These are phyloP conservation scores for Verticillium nubilum DNA, from an alignment of 2,329 filamentous ascomycete species.

Conservation along the genomic window DNA sequence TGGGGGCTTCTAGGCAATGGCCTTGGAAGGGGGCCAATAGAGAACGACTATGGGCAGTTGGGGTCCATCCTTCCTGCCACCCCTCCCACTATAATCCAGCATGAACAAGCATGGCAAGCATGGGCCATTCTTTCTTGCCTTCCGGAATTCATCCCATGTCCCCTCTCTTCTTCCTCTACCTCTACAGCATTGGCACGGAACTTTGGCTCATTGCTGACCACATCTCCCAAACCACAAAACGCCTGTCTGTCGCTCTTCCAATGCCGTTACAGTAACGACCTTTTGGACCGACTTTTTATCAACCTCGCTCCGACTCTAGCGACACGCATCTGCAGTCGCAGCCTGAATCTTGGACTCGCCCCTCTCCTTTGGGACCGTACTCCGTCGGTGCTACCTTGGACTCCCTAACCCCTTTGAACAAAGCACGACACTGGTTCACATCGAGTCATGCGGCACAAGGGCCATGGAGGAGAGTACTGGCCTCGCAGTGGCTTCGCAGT, in stretches of 20 bases:
- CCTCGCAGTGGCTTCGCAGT: neutral
- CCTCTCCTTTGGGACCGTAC: neutral
- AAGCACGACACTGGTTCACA: neutral
- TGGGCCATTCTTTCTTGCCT: neutral
- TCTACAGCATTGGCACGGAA: no score
- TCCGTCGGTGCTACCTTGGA: neutral
- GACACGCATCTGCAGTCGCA: neutral
- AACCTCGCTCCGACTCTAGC: neutral
- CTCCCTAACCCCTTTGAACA: neutral
- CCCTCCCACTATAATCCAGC: neutral
- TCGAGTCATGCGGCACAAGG: neutral
- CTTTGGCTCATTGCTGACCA: no score
- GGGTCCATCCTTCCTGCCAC: neutral
- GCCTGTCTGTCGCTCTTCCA: no score
- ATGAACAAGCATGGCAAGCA: neutral
- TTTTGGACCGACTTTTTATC: neutral
- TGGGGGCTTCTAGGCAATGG: neutral
- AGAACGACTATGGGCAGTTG: neutral
- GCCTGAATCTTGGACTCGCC: neutral
- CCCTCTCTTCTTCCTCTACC: no score
- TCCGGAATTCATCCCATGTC: neutral
- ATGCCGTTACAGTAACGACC: neutral
- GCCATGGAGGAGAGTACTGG: neutral
- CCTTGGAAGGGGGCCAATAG: neutral
- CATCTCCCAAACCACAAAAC: no score